phyloP scores from a whole-genome alignment of 495 filamentous ascomycete species.

The Umbilicaria muhlenbergii region DNA sequence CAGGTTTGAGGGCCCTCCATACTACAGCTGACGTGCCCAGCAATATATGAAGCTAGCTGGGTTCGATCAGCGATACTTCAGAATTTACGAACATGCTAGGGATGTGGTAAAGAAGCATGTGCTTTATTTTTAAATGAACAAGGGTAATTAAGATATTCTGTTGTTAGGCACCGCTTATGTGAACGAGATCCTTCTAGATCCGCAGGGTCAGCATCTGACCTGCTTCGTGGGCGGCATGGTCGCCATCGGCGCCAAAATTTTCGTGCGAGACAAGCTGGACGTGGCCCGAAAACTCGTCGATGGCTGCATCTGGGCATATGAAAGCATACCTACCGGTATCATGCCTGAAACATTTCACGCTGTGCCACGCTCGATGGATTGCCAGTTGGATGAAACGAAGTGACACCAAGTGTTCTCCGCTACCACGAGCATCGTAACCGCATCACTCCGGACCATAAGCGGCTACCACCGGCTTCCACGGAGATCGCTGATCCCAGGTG shows the following conservation, averaged over 20 bases:
- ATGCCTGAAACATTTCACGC: constrained; percentile 29
- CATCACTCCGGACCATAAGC: constrained; percentile 11
- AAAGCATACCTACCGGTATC: constrained; percentile 21
- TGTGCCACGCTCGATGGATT: constrained; percentile 20
- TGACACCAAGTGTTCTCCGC: constrained; percentile 20
- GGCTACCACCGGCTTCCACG: constrained; percentile 22
- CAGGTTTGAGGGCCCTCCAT: too few relatives aligned
- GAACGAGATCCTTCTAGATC: constrained; percentile 13
- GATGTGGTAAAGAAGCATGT: constrained; percentile 19
- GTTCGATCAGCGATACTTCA: constrained; percentile 21
- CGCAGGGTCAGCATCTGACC: constrained; percentile 41
- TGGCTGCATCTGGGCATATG: constrained; percentile 73
- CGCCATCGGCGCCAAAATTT: constrained; percentile 58
- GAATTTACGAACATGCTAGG: constrained; percentile 24
- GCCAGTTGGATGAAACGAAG: constrained; percentile 22
- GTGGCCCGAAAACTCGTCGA: constrained; percentile 60
- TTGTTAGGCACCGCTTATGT: constrained; percentile 19
- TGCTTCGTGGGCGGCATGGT: constrained; percentile 87
- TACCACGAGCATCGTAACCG: constrained; percentile 4
- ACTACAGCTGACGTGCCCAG: too few relatives aligned
- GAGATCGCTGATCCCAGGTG: constrained; percentile 22
- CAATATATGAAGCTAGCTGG: constrained; percentile 22
- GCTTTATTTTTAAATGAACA: constrained; percentile 31
- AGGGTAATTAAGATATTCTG: constrained; percentile 23
- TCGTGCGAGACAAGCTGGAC: constrained; percentile 42